Evolutionary conservation across 2,329 filamentous ascomycete species (phyloP).

Genomic region (Zymoseptoria passerinii): DNA sequence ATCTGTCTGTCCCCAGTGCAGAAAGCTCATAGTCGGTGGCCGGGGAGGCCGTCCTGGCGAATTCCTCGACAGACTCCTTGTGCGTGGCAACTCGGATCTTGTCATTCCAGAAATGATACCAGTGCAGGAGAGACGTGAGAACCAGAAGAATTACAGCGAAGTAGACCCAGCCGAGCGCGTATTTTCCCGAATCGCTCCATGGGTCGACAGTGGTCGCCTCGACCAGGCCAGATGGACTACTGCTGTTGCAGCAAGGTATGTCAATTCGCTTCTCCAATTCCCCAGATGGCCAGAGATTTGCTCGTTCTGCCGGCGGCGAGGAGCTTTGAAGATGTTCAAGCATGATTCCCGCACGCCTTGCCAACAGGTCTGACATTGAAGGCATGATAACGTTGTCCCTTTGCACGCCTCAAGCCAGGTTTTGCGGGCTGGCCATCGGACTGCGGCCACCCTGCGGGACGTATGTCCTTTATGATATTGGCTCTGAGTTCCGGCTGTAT

Average conservation of each 20-base stretch:
- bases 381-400: conserved; percentile 18
- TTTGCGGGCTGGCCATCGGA: background rate
- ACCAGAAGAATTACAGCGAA: conserved; percentile 68
- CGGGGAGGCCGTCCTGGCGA: conserved; percentile 49
- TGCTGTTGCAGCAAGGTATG: conserved; percentile 47
- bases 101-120: conserved; percentile 88
- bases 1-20: conserved; percentile 52
- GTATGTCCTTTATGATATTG: background rate
- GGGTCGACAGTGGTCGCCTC: conserved; percentile 59
- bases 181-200: conserved; percentile 74
- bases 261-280: conserved; percentile 40
- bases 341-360: conserved; percentile 21
- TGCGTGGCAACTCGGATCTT: conserved; percentile 84
- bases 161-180: conserved; percentile 80
- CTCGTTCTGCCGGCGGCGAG: background rate
- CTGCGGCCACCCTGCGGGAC: background rate
- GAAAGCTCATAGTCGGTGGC: conserved; percentile 54
- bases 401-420: background rate
- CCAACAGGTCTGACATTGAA: conserved; percentile 22
- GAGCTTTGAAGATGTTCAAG: conserved; percentile 13
- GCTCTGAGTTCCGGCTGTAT: background rate
- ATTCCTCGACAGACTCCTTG: conserved; percentile 68
- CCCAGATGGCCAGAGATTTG: conserved; percentile 4
- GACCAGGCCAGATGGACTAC: conserved; percentile 47
- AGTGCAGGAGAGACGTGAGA: conserved; percentile 58